A percentile compares a stretch with the other conserved stretches of the same genome.
phyloP scores from a whole-genome alignment of 1,284 basidiomycete genomes.

The Schizophyllum amplum region DNA sequence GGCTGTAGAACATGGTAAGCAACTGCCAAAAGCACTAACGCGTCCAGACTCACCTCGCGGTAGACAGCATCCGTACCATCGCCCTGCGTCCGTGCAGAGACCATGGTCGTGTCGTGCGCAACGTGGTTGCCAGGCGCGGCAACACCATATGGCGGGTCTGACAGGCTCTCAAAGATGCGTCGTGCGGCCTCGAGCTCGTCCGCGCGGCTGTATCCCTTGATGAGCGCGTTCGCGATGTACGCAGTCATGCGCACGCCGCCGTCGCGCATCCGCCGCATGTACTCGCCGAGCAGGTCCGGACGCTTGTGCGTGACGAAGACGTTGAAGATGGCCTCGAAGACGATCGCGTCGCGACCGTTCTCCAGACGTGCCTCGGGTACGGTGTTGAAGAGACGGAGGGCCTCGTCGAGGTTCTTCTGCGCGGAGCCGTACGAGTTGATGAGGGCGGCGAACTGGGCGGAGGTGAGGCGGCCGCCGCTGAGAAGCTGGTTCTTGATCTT shows the following conservation, averaged over 20 bases:
- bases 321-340: constrained; percentile 89
- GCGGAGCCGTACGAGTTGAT: constrained; percentile 90
- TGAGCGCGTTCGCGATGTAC: constrained; percentile 91
- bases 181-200: constrained; percentile 69
- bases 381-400: constrained; percentile 73
- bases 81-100: background rate
- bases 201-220: constrained; percentile 78
- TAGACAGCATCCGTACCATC: constrained; percentile 41
- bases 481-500: constrained; percentile 57
- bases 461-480: constrained; percentile 38
- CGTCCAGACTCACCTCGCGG: constrained; percentile 65
- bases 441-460: constrained; percentile 87
- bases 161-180: constrained; percentile 77
- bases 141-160: constrained; percentile 80
- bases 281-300: constrained; percentile 71
- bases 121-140: constrained; percentile 88
- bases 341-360: constrained; percentile 70
- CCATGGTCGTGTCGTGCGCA: constrained; percentile 38
- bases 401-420: constrained; percentile 70
- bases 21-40: constrained; percentile 3
- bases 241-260: constrained; percentile 84
- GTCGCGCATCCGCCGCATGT: constrained; percentile 55
- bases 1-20: constrained; percentile 36
- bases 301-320: constrained; percentile 77
- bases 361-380: constrained; percentile 35